Evolutionary conservation across 139 green algal genomes (phyloP).

Genomic region (Picochlorum sp.): DNA sequence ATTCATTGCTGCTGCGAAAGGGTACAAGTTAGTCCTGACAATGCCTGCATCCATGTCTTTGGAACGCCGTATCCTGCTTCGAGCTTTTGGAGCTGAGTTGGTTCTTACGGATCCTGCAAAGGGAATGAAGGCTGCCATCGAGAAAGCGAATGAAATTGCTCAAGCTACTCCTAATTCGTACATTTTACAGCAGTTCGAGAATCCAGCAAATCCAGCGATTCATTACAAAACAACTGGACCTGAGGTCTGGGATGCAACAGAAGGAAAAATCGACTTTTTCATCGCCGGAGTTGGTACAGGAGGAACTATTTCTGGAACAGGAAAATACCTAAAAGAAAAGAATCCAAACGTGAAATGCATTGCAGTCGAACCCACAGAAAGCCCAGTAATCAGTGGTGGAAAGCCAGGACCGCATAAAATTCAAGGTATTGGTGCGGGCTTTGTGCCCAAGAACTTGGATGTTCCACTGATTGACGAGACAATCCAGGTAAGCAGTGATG

Average conservation of each 20-base stretch:
- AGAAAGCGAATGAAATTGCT: conserved; percentile 48
- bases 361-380: conserved; percentile 67
- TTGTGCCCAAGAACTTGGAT: conserved; percentile 85
- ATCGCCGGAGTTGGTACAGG: conserved; percentile 74
- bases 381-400: conserved; percentile 46
- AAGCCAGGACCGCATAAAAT: conserved; percentile 89
- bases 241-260: conserved; percentile 85
- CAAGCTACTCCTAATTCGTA: conserved; percentile 34
- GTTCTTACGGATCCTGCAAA: conserved; percentile 74
- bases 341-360: conserved; percentile 59
- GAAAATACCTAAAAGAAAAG: conserved; percentile 61
- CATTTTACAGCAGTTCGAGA: conserved; percentile 79
- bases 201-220: conserved; percentile 69
- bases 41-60: conserved; percentile 97
- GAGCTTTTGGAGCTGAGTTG: conserved; percentile 79
- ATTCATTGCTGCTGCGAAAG: conserved; percentile 85
- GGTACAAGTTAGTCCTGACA: conserved; percentile 88
- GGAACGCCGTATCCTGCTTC: conserved; percentile 87
- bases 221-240: conserved; percentile 93
- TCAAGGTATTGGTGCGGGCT: conserved; percentile 93
- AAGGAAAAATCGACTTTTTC: conserved; percentile 59
- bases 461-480: conserved; percentile 71
- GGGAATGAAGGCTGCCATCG: conserved; percentile 66
- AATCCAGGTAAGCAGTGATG: conserved; percentile 68
- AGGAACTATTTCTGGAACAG: conserved; percentile 79